phyloP scores from a whole-genome alignment of 1,139 yeast genomes.

The Sugiyamaella novakii region DNA sequence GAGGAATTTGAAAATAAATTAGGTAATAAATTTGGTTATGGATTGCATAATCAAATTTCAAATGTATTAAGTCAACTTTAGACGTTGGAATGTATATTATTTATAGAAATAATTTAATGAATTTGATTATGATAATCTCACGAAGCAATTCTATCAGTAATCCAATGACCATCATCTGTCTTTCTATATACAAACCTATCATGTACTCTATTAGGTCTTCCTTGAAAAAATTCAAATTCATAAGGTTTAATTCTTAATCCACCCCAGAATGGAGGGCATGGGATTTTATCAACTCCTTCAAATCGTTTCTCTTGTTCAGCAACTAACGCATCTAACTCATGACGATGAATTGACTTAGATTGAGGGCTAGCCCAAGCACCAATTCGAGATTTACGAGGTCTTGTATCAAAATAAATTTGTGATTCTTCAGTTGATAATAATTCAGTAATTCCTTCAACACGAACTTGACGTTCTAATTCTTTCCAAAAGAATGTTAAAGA shows the following conservation, averaged over 20 bases:
- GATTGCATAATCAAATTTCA: constrained; percentile 25
- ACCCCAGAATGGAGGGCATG: constrained; percentile 96
- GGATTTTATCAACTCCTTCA: constrained; percentile 59
- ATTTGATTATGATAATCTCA: constrained; percentile 33
- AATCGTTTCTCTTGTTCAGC: constrained; percentile 57
- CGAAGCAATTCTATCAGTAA: constrained; percentile 72
- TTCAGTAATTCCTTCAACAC: constrained; percentile 87
- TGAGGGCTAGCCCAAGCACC: constrained; percentile 99
- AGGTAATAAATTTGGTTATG: constrained; percentile 24
- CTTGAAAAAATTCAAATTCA: constrained; percentile 97
- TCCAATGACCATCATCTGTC: constrained; percentile 56
- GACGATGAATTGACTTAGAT: constrained; percentile 56
- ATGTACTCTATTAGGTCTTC: constrained; percentile 84
- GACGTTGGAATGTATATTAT: neutral
- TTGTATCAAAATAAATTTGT: constrained; percentile 73
- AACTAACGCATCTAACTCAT: constrained; percentile 58
- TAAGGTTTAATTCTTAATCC: constrained; percentile 86
- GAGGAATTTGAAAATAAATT: constrained; percentile 20
- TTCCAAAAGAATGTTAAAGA: constrained; percentile 94
- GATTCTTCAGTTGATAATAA: constrained; percentile 72
- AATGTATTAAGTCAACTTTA: constrained; percentile 6
- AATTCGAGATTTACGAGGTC: constrained; percentile 90
- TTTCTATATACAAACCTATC: constrained; percentile 82
- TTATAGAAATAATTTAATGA: neutral
- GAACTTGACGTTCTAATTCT: constrained; percentile 82